These are phyloP conservation scores for Leishmania gerbilli DNA, from an alignment of 208 protist species.

Conservation along the genomic window DNA sequence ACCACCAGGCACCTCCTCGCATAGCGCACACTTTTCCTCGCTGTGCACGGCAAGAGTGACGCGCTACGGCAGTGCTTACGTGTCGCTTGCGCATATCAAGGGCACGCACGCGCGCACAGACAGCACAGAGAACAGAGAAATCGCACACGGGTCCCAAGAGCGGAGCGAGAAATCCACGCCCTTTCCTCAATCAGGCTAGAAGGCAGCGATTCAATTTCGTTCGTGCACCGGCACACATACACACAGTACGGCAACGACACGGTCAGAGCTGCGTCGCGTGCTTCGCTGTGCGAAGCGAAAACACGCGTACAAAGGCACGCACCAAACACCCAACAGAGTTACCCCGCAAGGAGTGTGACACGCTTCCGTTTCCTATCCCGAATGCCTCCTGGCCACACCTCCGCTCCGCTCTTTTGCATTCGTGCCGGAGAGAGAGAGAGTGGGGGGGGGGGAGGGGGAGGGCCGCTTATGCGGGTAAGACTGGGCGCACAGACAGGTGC, in stretches of 20 bases:
- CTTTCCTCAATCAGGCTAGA: background rate
- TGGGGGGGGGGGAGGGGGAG: background rate
- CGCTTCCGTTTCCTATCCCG: background rate
- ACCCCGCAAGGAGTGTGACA: background rate
- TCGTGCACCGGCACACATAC: background rate
- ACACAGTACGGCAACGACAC: background rate
- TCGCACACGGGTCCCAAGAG: background rate
- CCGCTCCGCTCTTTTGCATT: background rate
- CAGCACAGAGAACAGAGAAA: background rate
- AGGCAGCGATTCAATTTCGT: background rate
- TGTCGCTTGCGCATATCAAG: background rate
- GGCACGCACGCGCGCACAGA: background rate
- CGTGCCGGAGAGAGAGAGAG: background rate
- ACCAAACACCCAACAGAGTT: background rate
- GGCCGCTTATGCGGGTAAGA: background rate
- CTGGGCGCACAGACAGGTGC: background rate
- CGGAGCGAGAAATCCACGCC: background rate
- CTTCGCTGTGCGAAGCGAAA: background rate
- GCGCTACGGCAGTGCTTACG: background rate
- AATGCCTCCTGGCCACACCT: background rate
- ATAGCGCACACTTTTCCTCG: too few relatives aligned
- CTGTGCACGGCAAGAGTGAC: too few relatives aligned
- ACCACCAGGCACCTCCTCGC: background rate
- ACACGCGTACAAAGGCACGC: background rate
- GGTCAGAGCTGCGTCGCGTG: background rate